Conservation (phyloP, 129 eudicot genomes). For the Gnaphalium uliginosum region DNA sequence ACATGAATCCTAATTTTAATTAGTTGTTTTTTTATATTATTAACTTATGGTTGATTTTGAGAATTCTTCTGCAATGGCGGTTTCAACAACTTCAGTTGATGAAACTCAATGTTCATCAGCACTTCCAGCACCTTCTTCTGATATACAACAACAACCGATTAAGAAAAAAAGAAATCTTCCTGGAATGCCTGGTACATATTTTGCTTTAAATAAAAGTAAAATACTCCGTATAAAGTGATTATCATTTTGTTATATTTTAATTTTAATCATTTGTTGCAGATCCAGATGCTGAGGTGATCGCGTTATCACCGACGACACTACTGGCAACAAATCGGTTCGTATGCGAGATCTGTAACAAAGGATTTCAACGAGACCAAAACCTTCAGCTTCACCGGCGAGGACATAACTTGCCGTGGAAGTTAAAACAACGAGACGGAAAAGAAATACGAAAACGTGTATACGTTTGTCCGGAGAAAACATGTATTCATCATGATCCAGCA, state of each 20-base stretch:
- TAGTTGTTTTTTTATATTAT: background rate
- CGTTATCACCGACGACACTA: conserved; percentile 72
- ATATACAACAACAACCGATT: conserved; percentile 30
- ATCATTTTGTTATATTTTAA: background rate
- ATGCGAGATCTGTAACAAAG: conserved; percentile 88
- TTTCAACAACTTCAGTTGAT: conserved; percentile 41
- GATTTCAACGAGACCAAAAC: conserved; percentile 88
- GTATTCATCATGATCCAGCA: conserved; percentile 78
- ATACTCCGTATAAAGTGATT: too few species aligned
- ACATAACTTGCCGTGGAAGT: conserved; percentile 89
- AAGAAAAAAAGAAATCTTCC: conserved; percentile 68
- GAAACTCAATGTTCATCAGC: conserved; percentile 35
- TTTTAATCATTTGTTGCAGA: conserved; percentile 37
- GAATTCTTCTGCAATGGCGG: conserved; percentile 41
- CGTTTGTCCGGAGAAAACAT: conserved; percentile 72
- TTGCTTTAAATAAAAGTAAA: background rate
- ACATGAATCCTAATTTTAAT: conserved; percentile 19
- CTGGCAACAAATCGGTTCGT: conserved; percentile 79
- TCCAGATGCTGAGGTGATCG: conserved; percentile 83
- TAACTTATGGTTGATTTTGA: conserved; percentile 51
- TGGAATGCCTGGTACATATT: conserved; percentile 77
- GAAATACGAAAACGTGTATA: conserved; percentile 73
- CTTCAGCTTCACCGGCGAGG: conserved; percentile 92
- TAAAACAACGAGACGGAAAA: conserved; percentile 58
- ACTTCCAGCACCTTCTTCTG: conserved; percentile 26